These are phyloP conservation scores for Sphagnurus paluster DNA, from an alignment of 1,284 basidiomycete species.

Conservation along the genomic window DNA sequence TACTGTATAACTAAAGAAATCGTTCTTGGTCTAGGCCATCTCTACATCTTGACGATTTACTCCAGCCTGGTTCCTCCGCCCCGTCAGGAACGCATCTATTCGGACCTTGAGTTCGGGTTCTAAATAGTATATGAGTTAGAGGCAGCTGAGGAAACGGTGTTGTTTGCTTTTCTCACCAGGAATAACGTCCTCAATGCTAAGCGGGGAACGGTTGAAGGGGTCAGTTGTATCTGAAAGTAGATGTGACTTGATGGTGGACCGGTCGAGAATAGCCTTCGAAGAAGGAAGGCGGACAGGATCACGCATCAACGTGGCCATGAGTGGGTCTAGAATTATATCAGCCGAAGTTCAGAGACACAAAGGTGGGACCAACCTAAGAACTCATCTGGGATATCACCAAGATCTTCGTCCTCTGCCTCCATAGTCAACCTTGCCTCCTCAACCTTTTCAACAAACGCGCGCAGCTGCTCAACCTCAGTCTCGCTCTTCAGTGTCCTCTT, in stretches of 20 bases:
- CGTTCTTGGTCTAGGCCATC: slow-evolving; percentile 21
- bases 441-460: slow-evolving; percentile 77
- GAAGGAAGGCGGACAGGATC: slow-evolving; percentile 93
- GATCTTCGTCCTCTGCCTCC: slow-evolving; percentile 84
- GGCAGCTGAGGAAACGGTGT: not conserved
- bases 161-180: slow-evolving; percentile 66
- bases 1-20: slow-evolving; percentile 13
- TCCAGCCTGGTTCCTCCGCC: slow-evolving; percentile 32
- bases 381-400: slow-evolving; percentile 95
- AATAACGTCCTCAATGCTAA: slow-evolving; percentile 79
- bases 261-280: slow-evolving; percentile 81
- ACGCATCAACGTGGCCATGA: slow-evolving; percentile 95
- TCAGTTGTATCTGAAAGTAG: slow-evolving; percentile 89
- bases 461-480: slow-evolving; percentile 76
- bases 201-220: slow-evolving; percentile 86
- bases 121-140: slow-evolving; percentile 19
- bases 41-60: slow-evolving; percentile 17
- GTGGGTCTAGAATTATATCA: slow-evolving; percentile 61
- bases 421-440: slow-evolving; percentile 80
- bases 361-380: slow-evolving; percentile 71
- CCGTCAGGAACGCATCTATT: slow-evolving; percentile 45
- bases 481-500: slow-evolving; percentile 76
- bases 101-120: slow-evolving; percentile 44
- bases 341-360: not conserved
- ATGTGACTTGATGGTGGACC: slow-evolving; percentile 94